Base-by-base conservation (phyloP, 2,329 filamentous ascomycete species). In the Fusarium dimerum region DNA sequence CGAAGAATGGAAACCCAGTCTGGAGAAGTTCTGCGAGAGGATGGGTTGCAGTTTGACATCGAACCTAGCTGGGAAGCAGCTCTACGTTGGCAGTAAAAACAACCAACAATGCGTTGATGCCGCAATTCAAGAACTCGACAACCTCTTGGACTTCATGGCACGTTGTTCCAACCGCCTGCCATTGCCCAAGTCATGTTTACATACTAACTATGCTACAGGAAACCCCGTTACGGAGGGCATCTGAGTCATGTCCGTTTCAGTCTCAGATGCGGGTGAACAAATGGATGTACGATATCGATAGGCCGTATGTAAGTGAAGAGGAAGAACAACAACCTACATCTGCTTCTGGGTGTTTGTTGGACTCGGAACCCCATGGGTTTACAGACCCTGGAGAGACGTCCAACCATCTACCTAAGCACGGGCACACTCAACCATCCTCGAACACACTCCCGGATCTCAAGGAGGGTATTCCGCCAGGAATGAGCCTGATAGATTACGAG, bases 21-120 rank as follows among this genome's bases (percentile, higher is more conserved):
- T 69, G 26, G 42, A 57, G 7, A 48, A 46, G 8, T 44, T 63
- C 2, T 47, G 49, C 8, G 38, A 52, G 2, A 43, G 45, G 13
- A 47, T 47, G 1, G 45, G 51, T 0, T 70, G 68, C 41, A 29
- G 56, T 9, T 48, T 71, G 6, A 63, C 68, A 1, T 26, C 66
- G 52, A 71, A 71, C n/a, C 40, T 69, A 26, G 16, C 53, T 32
- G 16, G 58, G 59, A 1, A 60, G 10, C 18, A 66, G 10, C 9
- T 71, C 3, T 72, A 72, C 13, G 56, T 72, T 10, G 68, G 64
- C 3, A 63, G 63, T 3, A 32, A 54, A 6, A 12, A 47, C 2
- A 45, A 47, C 7, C 12, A 18, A 15, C 30, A 48, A 6, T 39
- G 42, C 8, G 11, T 70, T 13, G 18, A 56, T 5, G 47, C 54